Conservation (phyloP, 805 yeast genomes). For the Saturnispora serradocipensis region DNA sequence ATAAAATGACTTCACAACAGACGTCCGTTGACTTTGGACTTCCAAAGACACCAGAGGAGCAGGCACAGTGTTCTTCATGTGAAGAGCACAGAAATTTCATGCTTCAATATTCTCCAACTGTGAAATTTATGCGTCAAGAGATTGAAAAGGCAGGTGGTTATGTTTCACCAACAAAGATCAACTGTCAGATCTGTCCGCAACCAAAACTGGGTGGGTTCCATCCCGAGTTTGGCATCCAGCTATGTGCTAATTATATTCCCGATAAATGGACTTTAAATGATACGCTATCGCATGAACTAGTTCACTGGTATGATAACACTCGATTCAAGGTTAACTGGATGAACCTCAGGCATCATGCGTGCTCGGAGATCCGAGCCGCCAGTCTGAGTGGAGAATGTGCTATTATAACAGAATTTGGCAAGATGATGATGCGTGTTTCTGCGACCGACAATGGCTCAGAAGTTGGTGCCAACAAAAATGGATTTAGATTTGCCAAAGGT, state of each 20-base stretch:
- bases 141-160: slow-evolving; percentile 50
- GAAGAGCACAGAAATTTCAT: slow-evolving; percentile 74
- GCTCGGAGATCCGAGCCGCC: slow-evolving; percentile 92
- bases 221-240: slow-evolving; percentile 76
- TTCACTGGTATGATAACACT: slow-evolving; percentile 87
- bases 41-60: slow-evolving; percentile 3
- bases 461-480: slow-evolving; percentile 2
- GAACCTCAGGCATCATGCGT: slow-evolving; percentile 87
- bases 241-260: slow-evolving; percentile 74
- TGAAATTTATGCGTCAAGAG: slow-evolving; percentile 78
- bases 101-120: slow-evolving; percentile 71
- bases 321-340: slow-evolving; percentile 83
- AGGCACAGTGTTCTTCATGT: slow-evolving; percentile 56
- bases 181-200: slow-evolving; percentile 80
- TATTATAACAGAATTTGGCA: slow-evolving; percentile 69
- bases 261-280: slow-evolving; percentile 82
- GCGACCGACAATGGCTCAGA: slow-evolving; percentile 7
- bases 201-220: slow-evolving; percentile 86
- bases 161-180: slow-evolving; percentile 46
- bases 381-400: slow-evolving; percentile 93
- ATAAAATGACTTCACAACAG: slow-evolving; percentile 3
- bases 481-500: slow-evolving; percentile 39
- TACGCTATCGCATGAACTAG: slow-evolving; percentile 82
- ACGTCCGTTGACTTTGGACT: background rate
- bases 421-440: slow-evolving; percentile 20